Evolutionary conservation across 306 rosid species (phyloP).

Genomic region (Cucurbita argyrosperma): DNA sequence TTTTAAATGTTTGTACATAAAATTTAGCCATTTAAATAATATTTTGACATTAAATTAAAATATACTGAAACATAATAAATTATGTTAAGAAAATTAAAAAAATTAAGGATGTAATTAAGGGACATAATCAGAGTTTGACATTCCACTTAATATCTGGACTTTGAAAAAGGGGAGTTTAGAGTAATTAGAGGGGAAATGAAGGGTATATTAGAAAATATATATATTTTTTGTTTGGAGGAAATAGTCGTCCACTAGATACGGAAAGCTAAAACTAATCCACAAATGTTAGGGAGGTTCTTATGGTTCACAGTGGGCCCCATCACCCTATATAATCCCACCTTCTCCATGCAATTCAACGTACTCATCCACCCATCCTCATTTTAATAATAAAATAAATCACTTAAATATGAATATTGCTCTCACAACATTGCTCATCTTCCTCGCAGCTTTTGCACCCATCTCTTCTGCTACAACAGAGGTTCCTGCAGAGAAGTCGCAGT

Average conservation of each 20-base stretch:
- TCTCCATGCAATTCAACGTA: background rate
- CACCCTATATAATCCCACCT: background rate
- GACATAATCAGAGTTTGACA: too few species aligned
- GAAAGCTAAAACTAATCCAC: background rate
- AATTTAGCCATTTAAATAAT: too few species aligned
- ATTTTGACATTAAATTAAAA: too few species aligned
- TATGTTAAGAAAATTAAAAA: too few species aligned
- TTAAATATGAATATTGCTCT: background rate
- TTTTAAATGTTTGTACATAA: too few species aligned
- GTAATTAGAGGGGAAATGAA: background rate
- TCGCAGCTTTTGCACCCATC: background rate
- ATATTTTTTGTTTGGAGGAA: too few species aligned
- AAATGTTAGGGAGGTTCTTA: too few species aligned
- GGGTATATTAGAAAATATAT: background rate
- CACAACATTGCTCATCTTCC: background rate
- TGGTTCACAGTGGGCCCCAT: background rate
- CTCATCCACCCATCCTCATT: too few species aligned
- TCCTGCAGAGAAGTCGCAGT: constrained; percentile 11
- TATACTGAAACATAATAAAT: too few species aligned
- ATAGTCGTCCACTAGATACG: too few species aligned
- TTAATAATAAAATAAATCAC: too few species aligned
- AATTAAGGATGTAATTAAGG: too few species aligned
- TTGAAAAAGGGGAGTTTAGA: background rate
- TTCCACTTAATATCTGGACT: constrained; percentile 19
- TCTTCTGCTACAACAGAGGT: background rate